Base-by-base conservation (phyloP, 2,329 filamentous ascomycete species). In the Neonectria hederae region DNA sequence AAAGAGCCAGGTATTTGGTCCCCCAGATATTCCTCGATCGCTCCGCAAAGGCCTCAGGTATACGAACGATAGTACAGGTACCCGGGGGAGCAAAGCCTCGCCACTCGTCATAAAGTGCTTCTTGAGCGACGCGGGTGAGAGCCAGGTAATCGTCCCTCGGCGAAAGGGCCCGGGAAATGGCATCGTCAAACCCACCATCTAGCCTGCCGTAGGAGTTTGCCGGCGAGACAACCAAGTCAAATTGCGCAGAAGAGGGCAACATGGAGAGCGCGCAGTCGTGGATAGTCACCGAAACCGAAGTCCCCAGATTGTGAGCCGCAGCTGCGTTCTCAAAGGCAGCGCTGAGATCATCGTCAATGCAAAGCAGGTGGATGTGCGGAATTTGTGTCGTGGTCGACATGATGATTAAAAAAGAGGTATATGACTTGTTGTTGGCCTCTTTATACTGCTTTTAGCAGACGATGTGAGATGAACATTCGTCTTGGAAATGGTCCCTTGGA, bases 131-230 rank as follows among this genome's bases (percentile, higher is more conserved):
- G 10, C 75, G 73, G 0, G 84, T 86, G 5, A 86, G 77, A 1
- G 83, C 82, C n/a, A 77, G 65, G 67, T 86, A 86, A 60, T 83
- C 77, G 26, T 79, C 68, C 4, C 62, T 59, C 0, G 82, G 83
- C 6, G 81, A 81, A 65, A 86, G 82, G 22, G 78, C 78, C 40
- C 78, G 76, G 0, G 83, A 85, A 59, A 87, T 83, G 40, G 84
- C 84, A 68, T 84, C 81, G 75, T 86, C 84, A 65, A 86, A 87
- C 58, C 79, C 83, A 43, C 85, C 85, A 68, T 87, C 84, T 3
- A 87, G 78, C 3, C 79, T 78, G 48, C 80, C 84, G 70, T 85
- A 86, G 4, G 83, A 85, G 71, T 86, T 87, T 54, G 84, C 83
- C 0, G 84, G 84, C 1, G 84, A 86, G 26, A 86, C 83, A 48